Percentiles rank a stretch among this genome's conserved stretches.
Evolutionary conservation across 257 asterid species (phyloP).

Genomic region (Jacaranda copaia): DNA sequence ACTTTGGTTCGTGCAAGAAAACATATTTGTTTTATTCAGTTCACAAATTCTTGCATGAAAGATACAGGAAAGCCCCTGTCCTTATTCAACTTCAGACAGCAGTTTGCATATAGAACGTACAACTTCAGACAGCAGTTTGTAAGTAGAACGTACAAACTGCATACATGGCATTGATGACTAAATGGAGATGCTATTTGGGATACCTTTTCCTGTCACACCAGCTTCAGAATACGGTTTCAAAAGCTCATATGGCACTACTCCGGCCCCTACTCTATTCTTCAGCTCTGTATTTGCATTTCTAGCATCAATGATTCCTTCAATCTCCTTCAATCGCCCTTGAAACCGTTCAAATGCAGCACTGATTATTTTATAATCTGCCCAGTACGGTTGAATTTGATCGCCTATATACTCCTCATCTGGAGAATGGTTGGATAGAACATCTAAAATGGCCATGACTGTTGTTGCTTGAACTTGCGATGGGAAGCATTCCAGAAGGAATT

Average conservation of each 20-base stretch:
- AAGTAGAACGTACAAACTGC: no score
- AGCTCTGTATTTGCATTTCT: conserved; percentile 47
- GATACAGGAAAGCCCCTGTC: neutral
- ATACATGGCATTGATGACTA: conserved; percentile 26
- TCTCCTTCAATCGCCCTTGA: conserved; percentile 55
- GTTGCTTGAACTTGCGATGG: conserved; percentile 80
- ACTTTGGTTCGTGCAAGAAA: neutral
- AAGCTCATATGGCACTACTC: conserved; percentile 73
- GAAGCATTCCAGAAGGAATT: conserved; percentile 53
- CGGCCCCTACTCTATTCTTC: conserved; percentile 80
- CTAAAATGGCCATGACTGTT: conserved; percentile 54
- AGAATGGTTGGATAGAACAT: conserved; percentile 76
- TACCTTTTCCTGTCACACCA: conserved; percentile 80
- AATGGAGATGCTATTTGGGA: conserved; percentile 85
- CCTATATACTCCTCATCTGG: conserved; percentile 90
- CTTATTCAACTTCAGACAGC: neutral
- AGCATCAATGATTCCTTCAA: conserved; percentile 71
- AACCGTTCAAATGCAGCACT: conserved; percentile 62
- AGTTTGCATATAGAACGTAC: neutral
- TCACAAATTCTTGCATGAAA: neutral
- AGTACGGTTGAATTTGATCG: conserved; percentile 43
- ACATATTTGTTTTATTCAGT: neutral
- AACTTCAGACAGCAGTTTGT: neutral
- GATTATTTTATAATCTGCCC: conserved; percentile 50
- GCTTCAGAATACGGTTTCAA: conserved; percentile 70